Conservation (phyloP, 1,284 basidiomycete species). For the Golubevia pallescens region DNA sequence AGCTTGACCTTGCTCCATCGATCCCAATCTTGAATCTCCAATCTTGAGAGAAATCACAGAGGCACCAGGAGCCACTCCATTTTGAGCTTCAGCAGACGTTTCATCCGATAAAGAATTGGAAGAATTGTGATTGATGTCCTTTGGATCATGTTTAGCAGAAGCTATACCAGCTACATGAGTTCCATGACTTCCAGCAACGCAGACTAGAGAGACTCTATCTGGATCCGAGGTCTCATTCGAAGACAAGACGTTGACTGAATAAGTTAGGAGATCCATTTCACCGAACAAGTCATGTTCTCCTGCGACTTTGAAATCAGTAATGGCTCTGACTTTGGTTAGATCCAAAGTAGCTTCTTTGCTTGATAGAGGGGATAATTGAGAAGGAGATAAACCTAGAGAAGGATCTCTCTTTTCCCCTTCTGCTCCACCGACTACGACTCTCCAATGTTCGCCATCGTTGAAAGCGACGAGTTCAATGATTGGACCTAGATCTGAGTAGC, state of each 20-base stretch:
- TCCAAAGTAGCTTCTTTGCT: conserved; percentile 28
- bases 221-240: not conserved
- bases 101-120: not conserved
- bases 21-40: conserved; percentile 40
- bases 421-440: conserved; percentile 60
- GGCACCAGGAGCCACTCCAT: conserved; percentile 61
- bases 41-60: conserved; percentile 53
- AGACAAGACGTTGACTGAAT: conserved; percentile 56
- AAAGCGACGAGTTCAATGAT: conserved; percentile 61
- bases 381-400: conserved; percentile 32
- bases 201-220: conserved; percentile 34
- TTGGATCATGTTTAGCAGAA: conserved; percentile 37
- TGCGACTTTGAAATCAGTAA: conserved; percentile 62
- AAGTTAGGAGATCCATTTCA: conserved; percentile 58
- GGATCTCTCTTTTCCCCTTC: conserved; percentile 56
- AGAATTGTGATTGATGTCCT: conserved; percentile 25
- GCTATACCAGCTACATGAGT: conserved; percentile 65
- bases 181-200: conserved; percentile 59
- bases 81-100: conserved; percentile 25
- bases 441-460: conserved; percentile 63
- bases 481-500: conserved; percentile 57
- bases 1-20: conserved; percentile 64
- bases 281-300: conserved; percentile 60
- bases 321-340: conserved; percentile 30
- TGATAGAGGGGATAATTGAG: conserved; percentile 23